Evolutionary conservation across 1,284 basidiomycete genomes (phyloP).

Genomic region (Ceratobasidium sp.): DNA sequence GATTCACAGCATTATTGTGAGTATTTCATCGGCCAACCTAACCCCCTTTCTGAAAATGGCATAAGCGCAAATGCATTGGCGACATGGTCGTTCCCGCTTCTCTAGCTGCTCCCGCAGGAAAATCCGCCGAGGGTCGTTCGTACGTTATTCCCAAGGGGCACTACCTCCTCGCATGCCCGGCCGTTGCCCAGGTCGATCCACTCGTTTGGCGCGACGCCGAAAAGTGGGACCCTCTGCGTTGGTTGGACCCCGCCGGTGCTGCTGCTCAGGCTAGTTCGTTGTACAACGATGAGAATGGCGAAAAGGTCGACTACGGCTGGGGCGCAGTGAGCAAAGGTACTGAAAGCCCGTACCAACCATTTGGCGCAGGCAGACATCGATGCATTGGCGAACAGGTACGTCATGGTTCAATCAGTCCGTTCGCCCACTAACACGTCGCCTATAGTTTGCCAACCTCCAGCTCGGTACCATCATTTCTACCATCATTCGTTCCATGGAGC

Average conservation of each 20-base stretch:
- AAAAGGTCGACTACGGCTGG: slow-evolving; percentile 95
- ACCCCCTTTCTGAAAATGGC: slow-evolving; percentile 38
- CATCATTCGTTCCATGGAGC: slow-evolving; percentile 77
- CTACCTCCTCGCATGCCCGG: slow-evolving; percentile 88
- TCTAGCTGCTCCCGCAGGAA: slow-evolving; percentile 53
- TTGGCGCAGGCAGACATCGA: slow-evolving; percentile 92
- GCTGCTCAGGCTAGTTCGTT: slow-evolving; percentile 76
- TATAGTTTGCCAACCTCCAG: slow-evolving; percentile 92
- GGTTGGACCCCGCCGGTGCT: slow-evolving; percentile 79
- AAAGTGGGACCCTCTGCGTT: slow-evolving; percentile 81
- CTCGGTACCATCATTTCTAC: slow-evolving; percentile 84
- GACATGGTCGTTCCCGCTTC: slow-evolving; percentile 84
- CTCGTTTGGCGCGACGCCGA: slow-evolving; percentile 75
- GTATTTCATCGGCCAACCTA: not conserved
- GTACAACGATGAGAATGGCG: slow-evolving; percentile 75
- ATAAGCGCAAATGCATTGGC: slow-evolving; percentile 82
- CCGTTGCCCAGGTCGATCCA: slow-evolving; percentile 87
- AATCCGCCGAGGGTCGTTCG: slow-evolving; percentile 55
- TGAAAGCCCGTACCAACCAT: slow-evolving; percentile 90
- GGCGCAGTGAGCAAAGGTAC: slow-evolving; percentile 92
- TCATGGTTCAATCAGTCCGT: slow-evolving; percentile 31
- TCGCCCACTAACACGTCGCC: slow-evolving; percentile 35
- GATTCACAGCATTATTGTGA: slow-evolving; percentile 79
- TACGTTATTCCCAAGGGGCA: slow-evolving; percentile 92
- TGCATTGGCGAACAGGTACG: slow-evolving; percentile 91